Evolutionary conservation across 2,329 filamentous ascomycete genomes (phyloP).

Genomic region (Cladosporium sp.): DNA sequence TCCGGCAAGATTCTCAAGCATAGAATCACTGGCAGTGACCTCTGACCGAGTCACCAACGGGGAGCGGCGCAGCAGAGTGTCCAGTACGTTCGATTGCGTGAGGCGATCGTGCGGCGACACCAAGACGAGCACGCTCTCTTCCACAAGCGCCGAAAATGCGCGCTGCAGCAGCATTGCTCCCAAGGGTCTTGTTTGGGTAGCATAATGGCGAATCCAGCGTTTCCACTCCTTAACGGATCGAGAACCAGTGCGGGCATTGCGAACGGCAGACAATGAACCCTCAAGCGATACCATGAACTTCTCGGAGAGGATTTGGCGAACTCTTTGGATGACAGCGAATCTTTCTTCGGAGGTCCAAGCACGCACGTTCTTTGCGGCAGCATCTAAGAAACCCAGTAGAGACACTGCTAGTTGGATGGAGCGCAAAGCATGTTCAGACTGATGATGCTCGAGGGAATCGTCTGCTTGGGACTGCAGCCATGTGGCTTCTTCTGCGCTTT

Average conservation of each 20-base stretch:
- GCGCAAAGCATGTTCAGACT: slow-evolving; percentile 17
- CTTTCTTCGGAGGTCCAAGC: slow-evolving; percentile 78
- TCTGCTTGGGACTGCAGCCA: slow-evolving; percentile 23
- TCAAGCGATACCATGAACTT: slow-evolving; percentile 81
- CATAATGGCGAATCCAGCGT: slow-evolving; percentile 76
- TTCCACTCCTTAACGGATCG: slow-evolving; percentile 77
- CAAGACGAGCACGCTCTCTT: slow-evolving; percentile 26
- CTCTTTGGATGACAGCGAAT: slow-evolving; percentile 63
- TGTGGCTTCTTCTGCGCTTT: slow-evolving; percentile 52
- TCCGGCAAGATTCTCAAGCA: slow-evolving; percentile 58
- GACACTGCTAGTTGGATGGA: slow-evolving; percentile 71
- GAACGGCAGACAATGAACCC: slow-evolving; percentile 82
- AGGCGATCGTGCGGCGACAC: slow-evolving; percentile 19
- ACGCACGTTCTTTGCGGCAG: slow-evolving; percentile 67
- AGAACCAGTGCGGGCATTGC: slow-evolving; percentile 67
- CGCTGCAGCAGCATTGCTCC: slow-evolving; percentile 88
- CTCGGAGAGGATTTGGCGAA: slow-evolving; percentile 74
- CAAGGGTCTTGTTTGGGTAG: slow-evolving; percentile 70
- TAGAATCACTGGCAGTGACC: slow-evolving; percentile 42
- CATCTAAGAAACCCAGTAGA: slow-evolving; percentile 84
- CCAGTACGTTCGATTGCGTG: slow-evolving; percentile 18
- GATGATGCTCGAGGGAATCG: slow-evolving; percentile 19
- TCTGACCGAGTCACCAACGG: slow-evolving; percentile 15
- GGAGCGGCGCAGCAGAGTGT: slow-evolving; percentile 31
- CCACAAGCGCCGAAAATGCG: slow-evolving; percentile 79